These are phyloP conservation scores for Platanthera guangdongensis DNA, from an alignment of 106 monocot genomes.

Conservation along the genomic window DNA sequence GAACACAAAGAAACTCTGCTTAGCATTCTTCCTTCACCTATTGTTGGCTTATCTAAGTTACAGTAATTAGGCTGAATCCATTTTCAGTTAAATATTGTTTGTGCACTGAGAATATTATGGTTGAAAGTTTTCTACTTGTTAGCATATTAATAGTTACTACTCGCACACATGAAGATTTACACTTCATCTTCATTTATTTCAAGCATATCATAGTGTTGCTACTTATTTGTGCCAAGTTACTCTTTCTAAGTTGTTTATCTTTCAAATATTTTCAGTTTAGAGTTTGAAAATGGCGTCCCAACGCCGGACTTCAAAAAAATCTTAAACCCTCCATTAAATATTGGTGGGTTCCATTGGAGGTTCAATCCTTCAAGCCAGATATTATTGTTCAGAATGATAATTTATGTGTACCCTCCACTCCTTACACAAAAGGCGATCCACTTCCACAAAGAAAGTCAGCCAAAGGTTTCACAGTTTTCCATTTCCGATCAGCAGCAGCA, in stretches of 20 bases:
- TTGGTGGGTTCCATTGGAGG: slow-evolving; percentile 39
- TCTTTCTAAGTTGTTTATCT: not conserved
- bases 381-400: not conserved
- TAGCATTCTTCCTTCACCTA: no score
- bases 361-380: slow-evolving; percentile 19
- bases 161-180: not conserved
- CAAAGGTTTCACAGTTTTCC: slow-evolving; percentile 36
- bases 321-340: slow-evolving; percentile 41
- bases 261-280: not conserved
- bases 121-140: not conserved
- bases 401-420: slow-evolving; percentile 4
- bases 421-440: slow-evolving; percentile 9
- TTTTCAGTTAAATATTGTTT: not conserved
- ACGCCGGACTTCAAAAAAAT: slow-evolving; percentile 14
- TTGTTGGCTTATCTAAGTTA: not conserved
- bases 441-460: slow-evolving; percentile 14
- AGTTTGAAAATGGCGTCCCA: slow-evolving; percentile 30
- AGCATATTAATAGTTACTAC: not conserved
- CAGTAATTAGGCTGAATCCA: not conserved
- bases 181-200: not conserved
- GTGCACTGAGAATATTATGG: not conserved
- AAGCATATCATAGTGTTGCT: not conserved
- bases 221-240: not conserved
- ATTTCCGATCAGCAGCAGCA: slow-evolving; percentile 43
- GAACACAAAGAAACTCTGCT: not conserved